Base-by-base conservation (phyloP, 768 basidiomycete genomes). In the Rhizopogon vulgaris region DNA sequence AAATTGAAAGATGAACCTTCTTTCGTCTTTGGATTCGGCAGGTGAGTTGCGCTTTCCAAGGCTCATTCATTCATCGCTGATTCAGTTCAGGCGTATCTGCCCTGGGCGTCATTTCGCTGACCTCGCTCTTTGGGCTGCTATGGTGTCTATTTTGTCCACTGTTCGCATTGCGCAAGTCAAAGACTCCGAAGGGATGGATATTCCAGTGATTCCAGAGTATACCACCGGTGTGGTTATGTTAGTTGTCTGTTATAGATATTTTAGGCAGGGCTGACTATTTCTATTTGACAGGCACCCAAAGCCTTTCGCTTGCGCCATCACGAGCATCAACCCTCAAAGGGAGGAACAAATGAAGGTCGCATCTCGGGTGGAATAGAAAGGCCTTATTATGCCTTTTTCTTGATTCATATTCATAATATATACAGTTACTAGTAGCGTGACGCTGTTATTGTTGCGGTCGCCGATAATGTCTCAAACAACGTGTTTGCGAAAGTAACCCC, bases 81-180 rank as follows among this genome's bases (percentile, higher is more conserved):
- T 18, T 18, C 7, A 8, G 28, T 14, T 7, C 2, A 45, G 43
- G 28, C 28, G 43, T 22, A 42, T 51, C 38, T 53, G 49, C 18
- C 52, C 52, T 6, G 52, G 52, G 4, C 52, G 34, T 32, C 40
- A 53, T 28, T 41, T 51, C 8, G 40, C 48, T 1, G 42, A 48
- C 15, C n/a, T 37, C 24, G 36, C 42, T 22, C 14, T 51, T 17
- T 53, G 39, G 48, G 49, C 49, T 39, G 28, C 52, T 10, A 15
- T 51, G 18, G 39, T 34, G 9, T 36, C 32, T 11, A 52, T 55
- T 17, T 40, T 55, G 22, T 46, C 55, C 22, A 42, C 43, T 24
- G 36, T 55, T 36, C 43, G 37, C n/a, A 55, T 55, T 22, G 32
- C 38, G 46, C 49, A 37, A 27, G 51, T 48, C 9, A 52, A 52